Conservation (phyloP, 2,329 filamentous ascomycete species). For the Lachnellula hyalina region DNA sequence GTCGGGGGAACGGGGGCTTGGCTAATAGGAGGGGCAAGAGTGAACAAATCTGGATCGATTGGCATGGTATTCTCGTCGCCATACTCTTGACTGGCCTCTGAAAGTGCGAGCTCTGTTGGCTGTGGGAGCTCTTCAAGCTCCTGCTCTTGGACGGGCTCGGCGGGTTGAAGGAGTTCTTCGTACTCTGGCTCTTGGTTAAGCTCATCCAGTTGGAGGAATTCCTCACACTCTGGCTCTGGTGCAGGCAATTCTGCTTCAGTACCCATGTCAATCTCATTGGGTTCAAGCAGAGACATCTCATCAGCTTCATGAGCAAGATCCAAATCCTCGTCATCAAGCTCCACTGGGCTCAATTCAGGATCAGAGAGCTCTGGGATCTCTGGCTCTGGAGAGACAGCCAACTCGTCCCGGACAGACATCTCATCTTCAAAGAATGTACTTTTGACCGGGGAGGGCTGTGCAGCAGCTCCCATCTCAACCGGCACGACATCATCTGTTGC, state of each 20-base stretch:
- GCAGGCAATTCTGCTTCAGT: not conserved
- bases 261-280: constrained; percentile 22
- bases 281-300: constrained; percentile 52
- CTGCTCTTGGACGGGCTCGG: not conserved
- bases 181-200: not conserved
- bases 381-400: constrained; percentile 30
- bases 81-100: constrained; percentile 61
- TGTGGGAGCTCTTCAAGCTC: not conserved
- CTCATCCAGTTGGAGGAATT: not conserved
- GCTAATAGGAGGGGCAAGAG: constrained; percentile 1
- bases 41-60: constrained; percentile 44
- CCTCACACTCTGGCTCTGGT: not conserved
- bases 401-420: constrained; percentile 44
- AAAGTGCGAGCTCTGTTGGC: constrained; percentile 44
- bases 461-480: not conserved
- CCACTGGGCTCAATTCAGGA: constrained; percentile 41
- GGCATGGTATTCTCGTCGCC: constrained; percentile 61
- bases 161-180: not conserved
- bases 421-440: constrained; percentile 57
- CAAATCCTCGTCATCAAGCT: constrained; percentile 50
- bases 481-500: not conserved
- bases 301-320: constrained; percentile 54
- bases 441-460: constrained; percentile 33
- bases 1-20: constrained; percentile 4
- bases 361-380: constrained; percentile 31